phyloP scores from a whole-genome alignment of 31 red algal species.

The Odonthalia washingtoniensis region DNA sequence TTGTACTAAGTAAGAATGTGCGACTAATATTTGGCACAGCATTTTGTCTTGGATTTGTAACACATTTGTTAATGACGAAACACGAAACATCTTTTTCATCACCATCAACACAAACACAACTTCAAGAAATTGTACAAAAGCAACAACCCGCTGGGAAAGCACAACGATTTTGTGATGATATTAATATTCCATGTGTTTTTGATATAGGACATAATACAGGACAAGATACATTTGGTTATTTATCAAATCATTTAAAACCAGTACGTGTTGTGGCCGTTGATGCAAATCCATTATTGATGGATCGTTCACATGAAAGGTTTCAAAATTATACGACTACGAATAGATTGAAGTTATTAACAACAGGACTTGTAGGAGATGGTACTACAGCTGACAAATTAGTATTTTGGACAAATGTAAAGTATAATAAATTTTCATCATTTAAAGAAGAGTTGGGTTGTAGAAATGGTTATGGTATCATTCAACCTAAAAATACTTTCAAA shows the following conservation, averaged over 20 bases:
- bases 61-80: no score
- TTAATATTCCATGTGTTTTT: slow-evolving; percentile 66
- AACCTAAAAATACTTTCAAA: slow-evolving; percentile 29
- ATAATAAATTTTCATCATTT: slow-evolving; percentile 68
- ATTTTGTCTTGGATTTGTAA: no score
- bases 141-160: no score
- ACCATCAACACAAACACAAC: no score
- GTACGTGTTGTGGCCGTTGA: slow-evolving; percentile 70
- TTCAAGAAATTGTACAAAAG: no score
- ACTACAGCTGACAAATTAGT: slow-evolving; percentile 21
- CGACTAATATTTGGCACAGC: no score
- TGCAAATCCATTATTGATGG: slow-evolving; percentile 64
- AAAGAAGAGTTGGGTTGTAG: slow-evolving; percentile 54
- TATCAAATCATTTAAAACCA: slow-evolving; percentile 29
- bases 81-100: no score
- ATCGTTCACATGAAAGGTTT: slow-evolving; percentile 37
- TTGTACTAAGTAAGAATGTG: no score
- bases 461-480: neutral
- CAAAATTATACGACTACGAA: slow-evolving; percentile 17
- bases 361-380: slow-evolving; percentile 45
- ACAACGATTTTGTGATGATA: neutral
- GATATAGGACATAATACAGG: slow-evolving; percentile 73
- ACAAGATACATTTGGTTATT: slow-evolving; percentile 64
- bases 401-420: slow-evolving; percentile 56
- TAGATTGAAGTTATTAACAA: slow-evolving; percentile 38